phyloP scores from a whole-genome alignment of 2,329 filamentous ascomycete genomes.

The Zopfia rhizophila region DNA sequence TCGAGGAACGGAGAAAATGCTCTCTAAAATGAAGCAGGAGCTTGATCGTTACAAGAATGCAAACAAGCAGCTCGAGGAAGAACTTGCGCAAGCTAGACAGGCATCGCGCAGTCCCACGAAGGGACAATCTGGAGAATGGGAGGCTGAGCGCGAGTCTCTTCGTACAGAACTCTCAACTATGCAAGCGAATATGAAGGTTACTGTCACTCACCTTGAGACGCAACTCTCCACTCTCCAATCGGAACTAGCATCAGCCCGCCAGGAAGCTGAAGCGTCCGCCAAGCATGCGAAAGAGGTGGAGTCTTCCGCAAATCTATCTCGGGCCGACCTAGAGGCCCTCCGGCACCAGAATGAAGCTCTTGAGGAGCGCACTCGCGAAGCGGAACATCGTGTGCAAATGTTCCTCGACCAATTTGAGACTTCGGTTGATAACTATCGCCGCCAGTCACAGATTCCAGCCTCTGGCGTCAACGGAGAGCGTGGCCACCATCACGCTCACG shows the following conservation, averaged over 20 bases:
- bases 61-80: conserved; percentile 82
- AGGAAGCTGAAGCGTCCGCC: conserved; percentile 75
- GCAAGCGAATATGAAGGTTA: conserved; percentile 74
- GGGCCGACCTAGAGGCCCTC: conserved; percentile 79
- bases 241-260: conserved; percentile 73
- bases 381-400: conserved; percentile 91
- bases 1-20: conserved; percentile 98
- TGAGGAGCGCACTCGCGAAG: conserved; percentile 85
- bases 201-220: conserved; percentile 74
- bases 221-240: conserved; percentile 74
- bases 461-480: conserved; percentile 46
- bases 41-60: conserved; percentile 90
- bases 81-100: conserved; percentile 71
- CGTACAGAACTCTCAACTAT: conserved; percentile 74
- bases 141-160: conserved; percentile 75
- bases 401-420: conserved; percentile 94
- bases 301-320: conserved; percentile 63
- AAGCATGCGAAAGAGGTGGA: conserved; percentile 63
- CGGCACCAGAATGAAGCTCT: conserved; percentile 83
- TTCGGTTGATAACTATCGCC: conserved; percentile 93
- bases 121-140: conserved; percentile 72
- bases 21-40: conserved; percentile 98
- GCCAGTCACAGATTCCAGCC: conserved; percentile 66
- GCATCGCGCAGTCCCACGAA: conserved; percentile 50
- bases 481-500: conserved; percentile 57